Base-by-base conservation (phyloP, 1,284 basidiomycete species). In the Cryptococcus sp. region DNA sequence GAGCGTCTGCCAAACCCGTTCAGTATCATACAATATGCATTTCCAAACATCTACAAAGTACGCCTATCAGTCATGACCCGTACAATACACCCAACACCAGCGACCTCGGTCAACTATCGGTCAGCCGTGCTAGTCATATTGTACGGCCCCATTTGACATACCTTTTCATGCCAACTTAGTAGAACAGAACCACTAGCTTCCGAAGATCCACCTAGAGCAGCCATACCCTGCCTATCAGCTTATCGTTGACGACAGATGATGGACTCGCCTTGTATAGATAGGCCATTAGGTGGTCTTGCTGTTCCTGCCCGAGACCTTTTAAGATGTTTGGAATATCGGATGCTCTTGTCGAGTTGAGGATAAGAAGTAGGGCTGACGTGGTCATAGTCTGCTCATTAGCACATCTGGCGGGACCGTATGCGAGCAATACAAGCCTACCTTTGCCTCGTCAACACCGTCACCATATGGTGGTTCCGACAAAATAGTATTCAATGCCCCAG, bases 281-380 rank as follows among this genome's bases (percentile, higher is more conserved):
- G 73, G 96, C 97, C 94, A 98, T 98, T 52, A 98, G 79, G 32
- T 85, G 88, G 67, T 97, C 94, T 64, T 96, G 91, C 57, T 88
- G 81, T 45, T 90, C 85, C 55, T 83, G 81, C 7, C 84, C 82
- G 39, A 98, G 81, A 1, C 80, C 73, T 68, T 86, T 87, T 68
- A 98, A 79, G 41, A 88, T 83, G 24, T 76, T 77, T 1, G 87
- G 78, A 53, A 99, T 93, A 59, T 98, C 94, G 7, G 88, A 81
- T 3, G 91, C 81, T 70, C 94, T 91, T 13, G 93, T 97, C 53
- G 89, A 92, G 77, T 96, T 97, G 58, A 98, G 82, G 59, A 98
- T 91, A 2, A 90, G 87, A 31, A 97, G 81, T n/a, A 98, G 79
- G 1, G 87, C 85, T 59, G 86, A 82, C 13, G 94, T 83, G 0